phyloP scores from a whole-genome alignment of 75 land plant species.

The Larix kaempferi region DNA sequence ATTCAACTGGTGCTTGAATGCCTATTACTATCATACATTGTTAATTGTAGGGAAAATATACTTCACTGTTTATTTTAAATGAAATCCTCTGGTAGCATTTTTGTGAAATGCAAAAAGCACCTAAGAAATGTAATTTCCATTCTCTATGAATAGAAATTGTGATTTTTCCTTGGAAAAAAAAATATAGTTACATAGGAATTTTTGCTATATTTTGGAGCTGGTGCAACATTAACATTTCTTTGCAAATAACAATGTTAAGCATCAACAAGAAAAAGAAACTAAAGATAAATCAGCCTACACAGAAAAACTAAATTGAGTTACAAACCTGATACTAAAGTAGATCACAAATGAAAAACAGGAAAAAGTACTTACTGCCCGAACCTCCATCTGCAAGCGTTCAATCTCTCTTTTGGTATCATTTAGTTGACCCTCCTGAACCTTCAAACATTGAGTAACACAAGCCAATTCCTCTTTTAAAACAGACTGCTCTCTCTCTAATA shows the following conservation, averaged over 20 bases:
- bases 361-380: not conserved
- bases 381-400: not conserved
- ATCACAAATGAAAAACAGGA: not conserved
- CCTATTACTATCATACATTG: no score
- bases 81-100: no score
- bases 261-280: not conserved
- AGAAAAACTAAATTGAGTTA: not conserved
- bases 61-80: no score
- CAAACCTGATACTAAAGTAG: not conserved
- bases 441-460: not conserved
- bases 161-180: no score
- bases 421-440: not conserved
- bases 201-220: not conserved
- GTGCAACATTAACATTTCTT: not conserved
- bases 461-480: conserved; percentile 7
- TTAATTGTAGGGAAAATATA: no score
- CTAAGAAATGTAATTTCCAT: no score
- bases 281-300: not conserved
- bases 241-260: not conserved
- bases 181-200: no score
- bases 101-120: no score
- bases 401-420: conserved; percentile 6
- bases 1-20: no score
- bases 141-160: no score
- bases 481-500: not conserved